Evolutionary conservation across 169 alveolate species (phyloP), one percentile per base, ranked within the genome.

Genomic region (Cryptosporidium sp.): DNA sequence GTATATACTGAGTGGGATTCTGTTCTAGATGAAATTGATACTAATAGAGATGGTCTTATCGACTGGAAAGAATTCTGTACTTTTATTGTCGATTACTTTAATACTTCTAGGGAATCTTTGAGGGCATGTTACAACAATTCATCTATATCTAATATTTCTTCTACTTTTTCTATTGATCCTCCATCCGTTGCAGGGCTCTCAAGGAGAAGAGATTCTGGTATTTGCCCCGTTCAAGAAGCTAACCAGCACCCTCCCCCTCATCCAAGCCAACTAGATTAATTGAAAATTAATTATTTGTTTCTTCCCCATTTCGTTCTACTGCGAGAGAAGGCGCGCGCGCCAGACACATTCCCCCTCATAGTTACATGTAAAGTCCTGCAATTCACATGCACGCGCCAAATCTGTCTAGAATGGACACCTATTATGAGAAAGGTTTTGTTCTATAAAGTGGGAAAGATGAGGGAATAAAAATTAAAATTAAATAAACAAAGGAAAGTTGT

Each of bases 1-100:
- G 86, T 73, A 1, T 73, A 73, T 23, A 73, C 86, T 29, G 86
- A 73, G 21, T 73, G 86, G 86, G 86, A 73, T 14, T 35, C 86
- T 21, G 60, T 73, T 16, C 71, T 73, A 1, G 86, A 73, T 31
- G 86, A 73, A 37, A 73, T 73, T 21, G 86, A 73, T 26, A 53
- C 86, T 3, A 73, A 73, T 23, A 10, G 58, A n/a, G 86, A 73
- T 42, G 86, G 86, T 35, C 42, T 31, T 21, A 73, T 73, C 14
- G 86, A 73, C 42, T 73, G 86, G 86, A 73, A 60, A 21, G 86
- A 73, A 58, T 73, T 73, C 60, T 73, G 86, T 42, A 60, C 35
- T 14, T 73, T 73, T n/a, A 73, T 73, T 35, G 70, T 73, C 6
- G 71, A 60, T 9, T 73, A 56, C 60, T 73, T 73, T 37, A 33